These are phyloP conservation scores for Grosmannia serpens DNA, from an alignment of 2,329 filamentous ascomycete species.

Conservation along the genomic window DNA sequence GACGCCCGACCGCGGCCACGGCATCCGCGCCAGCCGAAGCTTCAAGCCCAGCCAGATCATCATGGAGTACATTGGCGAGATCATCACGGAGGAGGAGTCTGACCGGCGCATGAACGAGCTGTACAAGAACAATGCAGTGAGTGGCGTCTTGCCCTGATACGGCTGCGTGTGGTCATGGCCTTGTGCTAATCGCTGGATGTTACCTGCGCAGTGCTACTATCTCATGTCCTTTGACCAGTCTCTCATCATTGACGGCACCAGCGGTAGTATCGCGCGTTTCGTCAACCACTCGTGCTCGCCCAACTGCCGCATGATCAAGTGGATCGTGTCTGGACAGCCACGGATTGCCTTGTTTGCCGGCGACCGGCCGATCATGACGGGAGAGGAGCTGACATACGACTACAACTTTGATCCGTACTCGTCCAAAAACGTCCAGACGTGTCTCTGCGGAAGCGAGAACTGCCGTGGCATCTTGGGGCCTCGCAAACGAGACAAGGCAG, in stretches of 20 bases:
- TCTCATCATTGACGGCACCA: conserved; percentile 96
- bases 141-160: conserved; percentile 15
- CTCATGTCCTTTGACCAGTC: conserved; percentile 98
- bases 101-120: conserved; percentile 85
- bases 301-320: conserved; percentile 97
- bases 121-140: conserved; percentile 87
- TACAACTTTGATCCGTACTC: conserved; percentile 63
- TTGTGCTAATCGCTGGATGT: conserved; percentile 4
- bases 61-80: conserved; percentile 95
- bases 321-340: conserved; percentile 86
- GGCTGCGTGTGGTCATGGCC: background rate
- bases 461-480: conserved; percentile 54
- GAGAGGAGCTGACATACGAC: conserved; percentile 94
- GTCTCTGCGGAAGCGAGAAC: conserved; percentile 51
- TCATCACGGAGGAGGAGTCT: conserved; percentile 90
- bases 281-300: conserved; percentile 96
- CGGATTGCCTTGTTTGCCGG: conserved; percentile 96
- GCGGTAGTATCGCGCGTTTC: conserved; percentile 90
- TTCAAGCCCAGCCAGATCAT: conserved; percentile 91
- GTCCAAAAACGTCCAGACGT: conserved; percentile 56
- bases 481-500: conserved; percentile 35
- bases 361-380: conserved; percentile 79
- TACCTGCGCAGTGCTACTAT: conserved; percentile 67
- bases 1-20: conserved; percentile 77
- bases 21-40: conserved; percentile 78